These are phyloP conservation scores for Lolium perenne DNA, from an alignment of 176 grass and related monocot genomes.

Conservation along the genomic window DNA sequence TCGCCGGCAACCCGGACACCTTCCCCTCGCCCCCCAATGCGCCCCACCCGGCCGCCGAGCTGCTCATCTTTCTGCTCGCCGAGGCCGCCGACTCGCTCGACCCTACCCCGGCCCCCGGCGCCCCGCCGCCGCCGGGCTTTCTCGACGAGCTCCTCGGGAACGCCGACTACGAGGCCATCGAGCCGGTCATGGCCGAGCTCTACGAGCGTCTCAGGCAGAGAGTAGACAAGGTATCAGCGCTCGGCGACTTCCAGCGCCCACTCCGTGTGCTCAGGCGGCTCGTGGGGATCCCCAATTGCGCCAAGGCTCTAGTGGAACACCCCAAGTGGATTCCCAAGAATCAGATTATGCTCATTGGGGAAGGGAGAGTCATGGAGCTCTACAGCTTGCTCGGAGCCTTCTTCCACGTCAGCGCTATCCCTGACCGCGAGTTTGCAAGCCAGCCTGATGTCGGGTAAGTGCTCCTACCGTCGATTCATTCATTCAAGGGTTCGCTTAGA, in stretches of 20 bases:
- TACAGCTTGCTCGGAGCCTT: slow-evolving; percentile 81
- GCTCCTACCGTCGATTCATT: not conserved
- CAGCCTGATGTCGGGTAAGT: slow-evolving; percentile 68
- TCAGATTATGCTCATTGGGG: slow-evolving; percentile 69
- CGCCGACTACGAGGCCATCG: slow-evolving; percentile 67
- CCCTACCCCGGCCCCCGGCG: slow-evolving; percentile 50
- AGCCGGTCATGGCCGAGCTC: slow-evolving; percentile 61
- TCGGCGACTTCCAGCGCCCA: slow-evolving; percentile 89
- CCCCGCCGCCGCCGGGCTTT: slow-evolving; percentile 65
- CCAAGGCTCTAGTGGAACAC: slow-evolving; percentile 84
- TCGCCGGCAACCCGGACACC: slow-evolving; percentile 73
- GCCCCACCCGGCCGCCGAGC: slow-evolving; percentile 49
- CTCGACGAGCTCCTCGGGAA: slow-evolving; percentile 75
- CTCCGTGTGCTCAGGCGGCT: slow-evolving; percentile 73
- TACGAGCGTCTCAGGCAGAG: slow-evolving; percentile 74
- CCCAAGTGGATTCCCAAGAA: slow-evolving; percentile 83
- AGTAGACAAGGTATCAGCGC: slow-evolving; percentile 66
- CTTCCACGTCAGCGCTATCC: slow-evolving; percentile 85
- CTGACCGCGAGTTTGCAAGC: slow-evolving; percentile 74
- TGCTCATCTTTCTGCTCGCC: slow-evolving; percentile 75
- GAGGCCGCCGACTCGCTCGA: slow-evolving; percentile 68
- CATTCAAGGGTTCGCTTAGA: not conserved
- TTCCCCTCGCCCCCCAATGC: slow-evolving; percentile 55
- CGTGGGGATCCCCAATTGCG: slow-evolving; percentile 66
- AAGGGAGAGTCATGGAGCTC: slow-evolving; percentile 88